Evolutionary conservation across 805 yeast species (phyloP).

Genomic region (Nakazawaea holstii): DNA sequence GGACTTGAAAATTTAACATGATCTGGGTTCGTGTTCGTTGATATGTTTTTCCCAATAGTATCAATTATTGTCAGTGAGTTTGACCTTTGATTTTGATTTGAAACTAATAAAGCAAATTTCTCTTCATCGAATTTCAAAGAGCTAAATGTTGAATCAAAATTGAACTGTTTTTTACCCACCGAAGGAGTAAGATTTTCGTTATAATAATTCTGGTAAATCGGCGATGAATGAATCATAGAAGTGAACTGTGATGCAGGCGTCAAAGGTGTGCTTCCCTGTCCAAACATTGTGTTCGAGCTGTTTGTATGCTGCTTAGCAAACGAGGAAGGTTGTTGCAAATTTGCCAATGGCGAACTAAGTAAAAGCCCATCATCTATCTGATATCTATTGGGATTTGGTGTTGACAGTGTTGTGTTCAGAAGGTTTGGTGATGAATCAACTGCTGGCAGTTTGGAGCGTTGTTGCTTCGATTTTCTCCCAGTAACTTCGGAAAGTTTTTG

Average conservation of each 20-base stretch:
- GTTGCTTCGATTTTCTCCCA: slow-evolving; percentile 2
- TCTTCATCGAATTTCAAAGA: slow-evolving; percentile 2
- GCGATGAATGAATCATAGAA: slow-evolving; percentile 27
- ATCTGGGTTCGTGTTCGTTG: neutral
- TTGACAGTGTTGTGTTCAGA: neutral
- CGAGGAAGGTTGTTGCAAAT: slow-evolving; percentile 10
- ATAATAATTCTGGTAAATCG: slow-evolving; percentile 19
- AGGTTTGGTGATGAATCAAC: neutral
- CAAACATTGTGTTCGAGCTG: slow-evolving; percentile 1
- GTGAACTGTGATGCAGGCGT: slow-evolving; percentile 27
- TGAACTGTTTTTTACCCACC: neutral
- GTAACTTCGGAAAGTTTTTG: slow-evolving; percentile 9
- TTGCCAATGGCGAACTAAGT: slow-evolving; percentile 9
- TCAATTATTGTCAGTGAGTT: slow-evolving; percentile 5
- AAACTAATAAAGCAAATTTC: neutral
- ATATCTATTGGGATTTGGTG: slow-evolving; percentile 4
- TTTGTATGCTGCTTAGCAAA: slow-evolving; percentile 8
- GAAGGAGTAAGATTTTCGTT: slow-evolving; percentile 5
- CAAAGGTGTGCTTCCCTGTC: slow-evolving; percentile 16
- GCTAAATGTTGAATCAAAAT: slow-evolving; percentile 4
- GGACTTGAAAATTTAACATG: neutral
- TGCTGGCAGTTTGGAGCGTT: neutral
- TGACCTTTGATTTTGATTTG: neutral
- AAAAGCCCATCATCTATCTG: neutral
- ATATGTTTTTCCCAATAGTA: slow-evolving; percentile 5